These are phyloP conservation scores for Phytopythium litorale DNA, from an alignment of 352 stramenopile species.

Conservation along the genomic window DNA sequence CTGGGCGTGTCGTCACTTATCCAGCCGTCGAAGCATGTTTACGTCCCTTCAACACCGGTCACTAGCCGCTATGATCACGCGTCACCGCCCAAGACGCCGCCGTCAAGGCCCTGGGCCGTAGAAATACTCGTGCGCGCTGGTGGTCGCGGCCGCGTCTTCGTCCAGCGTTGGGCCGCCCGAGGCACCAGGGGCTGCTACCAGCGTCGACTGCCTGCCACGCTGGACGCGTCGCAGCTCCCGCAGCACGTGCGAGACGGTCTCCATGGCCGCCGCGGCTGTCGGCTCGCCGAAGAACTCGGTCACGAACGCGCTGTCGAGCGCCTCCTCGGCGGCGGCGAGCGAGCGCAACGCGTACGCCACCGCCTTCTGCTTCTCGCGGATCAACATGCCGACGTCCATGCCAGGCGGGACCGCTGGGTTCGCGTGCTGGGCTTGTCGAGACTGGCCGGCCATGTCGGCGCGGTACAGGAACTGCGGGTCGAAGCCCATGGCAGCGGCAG, in stretches of 20 bases:
- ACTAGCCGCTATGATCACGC: background rate
- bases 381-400: slow-evolving; percentile 7
- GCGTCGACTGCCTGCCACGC: slow-evolving; percentile 35
- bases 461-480: slow-evolving; percentile 4
- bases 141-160: slow-evolving; percentile 8
- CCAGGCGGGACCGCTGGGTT: slow-evolving; percentile 4
- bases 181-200: slow-evolving; percentile 14
- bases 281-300: slow-evolving; percentile 30
- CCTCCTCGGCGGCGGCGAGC: slow-evolving; percentile 34
- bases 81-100: no score
- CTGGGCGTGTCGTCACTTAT: no score
- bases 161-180: slow-evolving; percentile 11
- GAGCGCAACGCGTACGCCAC: slow-evolving; percentile 23
- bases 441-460: background rate
- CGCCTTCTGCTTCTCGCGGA: slow-evolving; percentile 26
- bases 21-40: no score
- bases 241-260: slow-evolving; percentile 19
- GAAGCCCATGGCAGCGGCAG: background rate
- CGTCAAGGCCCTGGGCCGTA: slow-evolving; percentile 16
- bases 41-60: background rate
- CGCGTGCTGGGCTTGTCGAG: background rate
- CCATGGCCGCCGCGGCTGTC: slow-evolving; percentile 15
- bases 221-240: slow-evolving; percentile 31
- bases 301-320: slow-evolving; percentile 32
- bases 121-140: slow-evolving; percentile 32